phyloP scores from a whole-genome alignment of 2,329 filamentous ascomycete genomes.

The Exophiala lecanii-corni region DNA sequence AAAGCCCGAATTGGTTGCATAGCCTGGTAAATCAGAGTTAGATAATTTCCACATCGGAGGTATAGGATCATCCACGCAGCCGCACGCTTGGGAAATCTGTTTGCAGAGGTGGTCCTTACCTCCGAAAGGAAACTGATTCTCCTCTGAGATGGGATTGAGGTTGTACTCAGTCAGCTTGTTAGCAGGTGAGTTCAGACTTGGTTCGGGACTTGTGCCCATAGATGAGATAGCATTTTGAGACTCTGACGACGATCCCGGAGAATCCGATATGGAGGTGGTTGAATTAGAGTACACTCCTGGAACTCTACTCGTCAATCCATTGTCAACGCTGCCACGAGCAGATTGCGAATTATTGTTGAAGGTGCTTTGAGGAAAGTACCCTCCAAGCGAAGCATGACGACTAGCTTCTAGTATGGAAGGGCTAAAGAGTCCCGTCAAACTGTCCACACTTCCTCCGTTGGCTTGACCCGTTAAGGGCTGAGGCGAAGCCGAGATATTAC shows the following conservation, averaged over 20 bases:
- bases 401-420: slow-evolving; percentile 49
- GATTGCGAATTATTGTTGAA: slow-evolving; percentile 9
- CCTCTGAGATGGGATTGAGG: slow-evolving; percentile 31
- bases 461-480: slow-evolving; percentile 14
- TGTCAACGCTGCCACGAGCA: slow-evolving; percentile 34
- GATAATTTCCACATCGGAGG: slow-evolving; percentile 29
- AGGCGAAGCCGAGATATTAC: slow-evolving; percentile 18
- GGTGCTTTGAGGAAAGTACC: slow-evolving; percentile 39
- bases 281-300: slow-evolving; percentile 29
- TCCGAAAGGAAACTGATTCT: slow-evolving; percentile 21
- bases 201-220: slow-evolving; percentile 47
- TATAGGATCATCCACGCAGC: slow-evolving; percentile 32
- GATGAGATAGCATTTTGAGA: slow-evolving; percentile 45
- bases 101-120: slow-evolving; percentile 44
- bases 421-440: slow-evolving; percentile 57
- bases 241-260: slow-evolving; percentile 46
- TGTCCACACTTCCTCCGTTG: slow-evolving; percentile 30
- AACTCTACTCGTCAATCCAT: slow-evolving; percentile 16
- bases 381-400: slow-evolving; percentile 37
- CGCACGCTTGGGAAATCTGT: slow-evolving; percentile 42
- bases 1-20: slow-evolving; percentile 22
- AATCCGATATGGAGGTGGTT: slow-evolving; percentile 40
- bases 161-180: slow-evolving; percentile 34
- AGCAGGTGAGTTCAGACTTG: slow-evolving; percentile 39
- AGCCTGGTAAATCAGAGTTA: slow-evolving; percentile 21